Base-by-base conservation (phyloP, 768 basidiomycete genomes). In the Kwoniella dendrophila region DNA sequence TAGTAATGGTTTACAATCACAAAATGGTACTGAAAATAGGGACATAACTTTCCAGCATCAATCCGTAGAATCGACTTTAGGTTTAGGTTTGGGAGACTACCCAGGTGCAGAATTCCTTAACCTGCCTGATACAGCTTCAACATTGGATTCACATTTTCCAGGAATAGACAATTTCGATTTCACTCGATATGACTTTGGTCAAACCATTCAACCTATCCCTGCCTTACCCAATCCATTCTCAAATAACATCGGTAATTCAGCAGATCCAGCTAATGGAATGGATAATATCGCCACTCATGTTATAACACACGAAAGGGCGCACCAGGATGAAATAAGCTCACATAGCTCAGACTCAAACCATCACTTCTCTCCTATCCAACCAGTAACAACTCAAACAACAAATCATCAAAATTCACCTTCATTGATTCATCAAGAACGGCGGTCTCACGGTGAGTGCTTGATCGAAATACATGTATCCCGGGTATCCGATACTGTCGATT, bases 71-170 rank as follows among this genome's bases (percentile, higher is more conserved):
- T n/a, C n/a, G n/a, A n/a, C n/a, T n/a, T n/a, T n/a, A n/a, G n/a
- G n/a, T n/a, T n/a, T n/a, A 45, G 4, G 41, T 3, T 2, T 34
- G 22, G 50, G 38, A 18, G 38, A 60, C 26, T 60, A 30, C 20
- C 51, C 59, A 1, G 50, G 59, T 20, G 51, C 59, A 4, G 50
- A 60, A 44, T 60, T 53, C 22, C 59, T 53, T 14, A 52, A 53
- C 36, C 30, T 60, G 22, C 51, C 51, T n/a, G 59, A 60, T 36
- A 45, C 49, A 50, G 59, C 59, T 2, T 60, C 59, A 0, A 60
- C 51, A 0, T 32, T 26, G 3, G 59, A 60, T 38, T 32, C 49
- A 38, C 29, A 48, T 5, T 59, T 49, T 24, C 49, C 49, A 32
- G 30, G n/a, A 0, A 33, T 51, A 51, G 57, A 59, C n/a, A 41